Percentiles rank a stretch among this genome's conserved stretches.
Evolutionary conservation across 371 early-diverging fungal species (phyloP).

Genomic region (Dinochytrium kinnereticum): DNA sequence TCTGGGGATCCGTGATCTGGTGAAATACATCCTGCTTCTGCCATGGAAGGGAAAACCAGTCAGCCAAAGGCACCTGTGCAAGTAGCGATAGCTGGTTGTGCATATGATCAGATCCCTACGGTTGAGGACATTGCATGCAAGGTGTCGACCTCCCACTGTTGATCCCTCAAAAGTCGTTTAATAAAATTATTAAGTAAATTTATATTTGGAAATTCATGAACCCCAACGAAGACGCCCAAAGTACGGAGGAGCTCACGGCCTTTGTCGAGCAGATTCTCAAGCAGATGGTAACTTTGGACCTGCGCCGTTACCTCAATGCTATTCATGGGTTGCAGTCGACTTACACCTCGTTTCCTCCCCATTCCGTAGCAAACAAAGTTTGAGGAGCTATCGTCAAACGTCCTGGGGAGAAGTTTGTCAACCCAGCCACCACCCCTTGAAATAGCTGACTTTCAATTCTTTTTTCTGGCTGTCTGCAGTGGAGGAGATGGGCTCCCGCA

Average conservation of each 20-base stretch:
- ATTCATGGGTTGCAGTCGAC: no score
- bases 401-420: slow-evolving; percentile 39
- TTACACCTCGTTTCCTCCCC: slow-evolving; percentile 1
- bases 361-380: slow-evolving; percentile 42
- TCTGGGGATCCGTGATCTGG: slow-evolving; percentile 84
- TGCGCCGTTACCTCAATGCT: background rate
- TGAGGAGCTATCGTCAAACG: slow-evolving; percentile 38
- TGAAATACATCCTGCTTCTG: slow-evolving; percentile 61
- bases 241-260: slow-evolving; percentile 25
- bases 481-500: slow-evolving; percentile 47
- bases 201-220: background rate
- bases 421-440: no score
- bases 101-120: no score
- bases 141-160: no score
- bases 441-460: no score
- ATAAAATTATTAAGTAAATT: background rate
- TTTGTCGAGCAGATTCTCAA: slow-evolving; percentile 36
- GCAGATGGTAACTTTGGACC: slow-evolving; percentile 21
- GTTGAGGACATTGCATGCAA: no score
- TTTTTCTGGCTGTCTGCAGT: no score
- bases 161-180: background rate
- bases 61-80: no score
- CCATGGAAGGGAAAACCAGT: background rate
- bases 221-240: slow-evolving; percentile 6
- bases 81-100: no score